These are phyloP conservation scores for Cryomyces minteri DNA, from an alignment of 495 filamentous ascomycete species.

Conservation along the genomic window DNA sequence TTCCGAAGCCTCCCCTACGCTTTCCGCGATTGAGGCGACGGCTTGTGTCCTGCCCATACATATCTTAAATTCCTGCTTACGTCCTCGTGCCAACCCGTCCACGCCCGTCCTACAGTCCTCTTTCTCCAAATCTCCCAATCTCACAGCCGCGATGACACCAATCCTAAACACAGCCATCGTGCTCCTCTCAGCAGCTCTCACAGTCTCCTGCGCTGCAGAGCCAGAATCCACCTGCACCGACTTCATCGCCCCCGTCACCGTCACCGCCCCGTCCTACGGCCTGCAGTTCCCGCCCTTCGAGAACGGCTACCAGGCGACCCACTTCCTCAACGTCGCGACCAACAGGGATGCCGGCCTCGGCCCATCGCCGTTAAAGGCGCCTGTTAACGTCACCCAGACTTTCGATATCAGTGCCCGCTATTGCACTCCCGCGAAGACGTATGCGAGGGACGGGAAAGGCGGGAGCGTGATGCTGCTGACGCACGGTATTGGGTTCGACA, in stretches of 20 bases:
- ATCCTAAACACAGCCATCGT: no score
- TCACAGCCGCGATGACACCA: no score
- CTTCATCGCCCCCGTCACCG: background rate
- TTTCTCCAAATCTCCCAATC: no score
- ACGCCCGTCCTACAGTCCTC: no score
- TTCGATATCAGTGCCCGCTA: conserved; percentile 3
- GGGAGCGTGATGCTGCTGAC: conserved; percentile 1
- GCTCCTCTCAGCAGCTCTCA: no score
- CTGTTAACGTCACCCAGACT: conserved; percentile 1
- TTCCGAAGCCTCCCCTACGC: no score
- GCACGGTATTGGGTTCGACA: conserved; percentile 4
- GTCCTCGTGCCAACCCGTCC: no score
- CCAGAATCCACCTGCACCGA: background rate
- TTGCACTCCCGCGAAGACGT: background rate
- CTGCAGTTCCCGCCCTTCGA: conserved; percentile 2
- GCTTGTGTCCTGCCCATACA: no score
- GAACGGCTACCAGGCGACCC: conserved; percentile 3
- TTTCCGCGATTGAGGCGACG: no score
- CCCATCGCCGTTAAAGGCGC: conserved; percentile 1
- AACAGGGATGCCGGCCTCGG: background rate
- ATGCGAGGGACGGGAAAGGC: background rate
- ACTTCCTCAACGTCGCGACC: conserved; percentile 1
- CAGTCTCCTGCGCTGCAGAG: no score
- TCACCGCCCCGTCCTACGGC: background rate
- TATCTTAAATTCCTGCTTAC: no score